Evolutionary conservation across 202 grass and related monocot genomes (phyloP).

Genomic region (Digitaria exilis): DNA sequence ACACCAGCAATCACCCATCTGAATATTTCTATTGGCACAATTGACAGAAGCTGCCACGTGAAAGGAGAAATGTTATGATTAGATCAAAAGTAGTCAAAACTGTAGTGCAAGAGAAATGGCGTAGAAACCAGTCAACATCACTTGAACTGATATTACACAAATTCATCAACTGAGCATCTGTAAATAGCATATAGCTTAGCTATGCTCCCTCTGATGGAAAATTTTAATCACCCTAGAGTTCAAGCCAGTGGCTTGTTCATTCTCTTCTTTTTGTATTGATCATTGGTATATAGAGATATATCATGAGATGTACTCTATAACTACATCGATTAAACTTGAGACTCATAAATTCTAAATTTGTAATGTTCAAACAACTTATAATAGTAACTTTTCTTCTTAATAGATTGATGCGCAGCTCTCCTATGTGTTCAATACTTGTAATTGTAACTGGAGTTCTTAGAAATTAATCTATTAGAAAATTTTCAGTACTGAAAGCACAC

Average conservation of each 20-base stretch:
- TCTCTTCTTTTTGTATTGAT: not conserved
- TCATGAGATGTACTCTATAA: not conserved
- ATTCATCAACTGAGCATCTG: not conserved
- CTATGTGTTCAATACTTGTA: too few species aligned
- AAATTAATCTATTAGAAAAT: slow-evolving; percentile 9
- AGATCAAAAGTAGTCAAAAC: not conserved
- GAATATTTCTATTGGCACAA: slow-evolving; percentile 99
- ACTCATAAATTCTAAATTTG: not conserved
- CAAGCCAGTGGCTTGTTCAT: not conserved
- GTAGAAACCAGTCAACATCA: not conserved
- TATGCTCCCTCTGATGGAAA: not conserved
- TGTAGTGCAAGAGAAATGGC: not conserved
- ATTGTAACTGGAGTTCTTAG: not conserved
- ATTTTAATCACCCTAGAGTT: not conserved
- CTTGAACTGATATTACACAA: not conserved
- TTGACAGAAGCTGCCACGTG: slow-evolving; percentile 74
- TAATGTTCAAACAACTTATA: not conserved
- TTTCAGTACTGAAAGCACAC: not conserved
- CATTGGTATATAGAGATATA: not conserved
- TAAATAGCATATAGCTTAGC: not conserved
- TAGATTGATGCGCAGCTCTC: too few species aligned
- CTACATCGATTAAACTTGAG: not conserved
- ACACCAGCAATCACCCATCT: slow-evolving; percentile 93
- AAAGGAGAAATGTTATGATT: slow-evolving; percentile 26
- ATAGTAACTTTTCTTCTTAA: too few species aligned